Conservation (phyloP, 352 stramenopile species). For the Globisporangium sylvaticum region DNA sequence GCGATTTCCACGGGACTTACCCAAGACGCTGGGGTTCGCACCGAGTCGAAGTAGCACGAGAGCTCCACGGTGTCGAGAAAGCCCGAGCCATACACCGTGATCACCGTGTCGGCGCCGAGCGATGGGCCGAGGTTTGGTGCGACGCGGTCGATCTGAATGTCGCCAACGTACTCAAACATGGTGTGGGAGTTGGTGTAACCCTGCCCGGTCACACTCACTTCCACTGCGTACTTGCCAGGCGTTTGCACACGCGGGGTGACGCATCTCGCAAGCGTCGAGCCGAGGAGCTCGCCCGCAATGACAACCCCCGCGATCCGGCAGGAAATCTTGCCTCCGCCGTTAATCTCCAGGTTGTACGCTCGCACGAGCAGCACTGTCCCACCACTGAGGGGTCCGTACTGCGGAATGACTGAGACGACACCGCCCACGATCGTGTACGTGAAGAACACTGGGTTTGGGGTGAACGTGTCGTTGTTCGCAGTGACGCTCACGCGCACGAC, state of each 20-base stretch:
- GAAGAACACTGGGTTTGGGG: constrained; percentile 74
- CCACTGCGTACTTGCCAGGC: constrained; percentile 29
- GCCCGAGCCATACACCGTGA: constrained; percentile 54
- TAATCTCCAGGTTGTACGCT: constrained; percentile 59
- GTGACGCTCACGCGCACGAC: constrained; percentile 50
- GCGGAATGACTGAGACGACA: constrained; percentile 54
- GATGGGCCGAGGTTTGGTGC: constrained; percentile 53
- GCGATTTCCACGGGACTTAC: constrained; percentile 42
- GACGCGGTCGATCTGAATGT: constrained; percentile 43
- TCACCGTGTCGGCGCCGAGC: constrained; percentile 47
- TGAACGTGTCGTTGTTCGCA: constrained; percentile 66
- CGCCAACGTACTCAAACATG: constrained; percentile 40
- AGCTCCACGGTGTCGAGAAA: constrained; percentile 62
- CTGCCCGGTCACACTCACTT: constrained; percentile 55
- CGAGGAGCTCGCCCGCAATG: constrained; percentile 28
- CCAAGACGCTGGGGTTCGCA: constrained; percentile 39
- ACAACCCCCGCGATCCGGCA: constrained; percentile 42
- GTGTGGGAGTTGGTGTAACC: constrained; percentile 46
- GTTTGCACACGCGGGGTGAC: constrained; percentile 28
- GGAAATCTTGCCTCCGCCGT: constrained; percentile 19
- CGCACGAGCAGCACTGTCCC: constrained; percentile 54
- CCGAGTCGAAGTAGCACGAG: constrained; percentile 46
- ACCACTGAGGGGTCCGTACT: constrained; percentile 39
- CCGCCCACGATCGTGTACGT: constrained; percentile 56
- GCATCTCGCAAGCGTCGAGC: constrained; percentile 41